Base-by-base conservation (phyloP, 352 stramenopile genomes). In the Phytophthora pluvialis region DNA sequence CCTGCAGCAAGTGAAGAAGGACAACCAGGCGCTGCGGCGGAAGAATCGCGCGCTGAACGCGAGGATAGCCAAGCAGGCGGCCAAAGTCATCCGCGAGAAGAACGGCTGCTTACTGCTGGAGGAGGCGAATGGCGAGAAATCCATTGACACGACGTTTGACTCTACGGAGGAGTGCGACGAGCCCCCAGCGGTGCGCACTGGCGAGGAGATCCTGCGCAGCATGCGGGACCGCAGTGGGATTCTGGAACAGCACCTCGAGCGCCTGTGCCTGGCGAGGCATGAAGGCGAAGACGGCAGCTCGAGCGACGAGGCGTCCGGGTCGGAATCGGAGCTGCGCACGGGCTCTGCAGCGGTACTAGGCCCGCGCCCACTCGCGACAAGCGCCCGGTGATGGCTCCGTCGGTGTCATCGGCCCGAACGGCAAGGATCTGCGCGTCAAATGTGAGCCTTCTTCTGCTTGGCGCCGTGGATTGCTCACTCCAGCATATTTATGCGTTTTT, bases 1-100 rank as follows among this genome's bases (percentile, higher is more conserved):
- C 57, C 35, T 91, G 18, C 68, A 91, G 64, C 60, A 80, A 25
- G 46, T 93, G 15, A 93, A 93, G 58, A 75, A 80, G 29, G 85
- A 93, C 46, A 93, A 93, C 39, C 53, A 67, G 13, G 64, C 55
- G 26, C 53, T 93, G 26, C 56, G 75, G 15, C 55, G 75, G 38
- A 78, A 83, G 46, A 79, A 91, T 29, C 73, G 81, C n/a, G 76
- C 81, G 36, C 50, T 93, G 3, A 83, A 91, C 64, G 60, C 75
- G 13, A 75, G 64, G 28, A 49, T 91, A 29, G 73, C 46, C 40
- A 59, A 60, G 26, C 47, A 56, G 25, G 32, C 60, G 7, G 46
- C 67, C 18, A 48, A 69, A 28, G 13, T 67, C 15, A 46, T 64
- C 25, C 36, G 43, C n/a, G 56, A 64, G 46, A 76, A 51, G 57